Percentiles rank a stretch among this genome's conserved stretches.
These are phyloP conservation scores for Castanea crenata DNA, from an alignment of 306 rosid genomes.

Conservation along the genomic window DNA sequence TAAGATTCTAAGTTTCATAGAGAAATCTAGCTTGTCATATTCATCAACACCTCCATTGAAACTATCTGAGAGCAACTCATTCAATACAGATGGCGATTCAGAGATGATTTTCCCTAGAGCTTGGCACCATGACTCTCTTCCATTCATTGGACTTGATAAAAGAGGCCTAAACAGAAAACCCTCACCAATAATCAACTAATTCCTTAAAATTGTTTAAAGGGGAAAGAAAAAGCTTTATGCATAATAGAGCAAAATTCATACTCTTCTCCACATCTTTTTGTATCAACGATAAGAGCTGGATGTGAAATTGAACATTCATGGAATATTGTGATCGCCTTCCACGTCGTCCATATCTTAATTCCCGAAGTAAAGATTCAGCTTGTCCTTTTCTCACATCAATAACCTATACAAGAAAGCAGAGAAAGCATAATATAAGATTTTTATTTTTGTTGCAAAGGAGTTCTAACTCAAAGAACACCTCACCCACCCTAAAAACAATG, in stretches of 20 bases:
- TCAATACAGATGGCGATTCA: constrained; percentile 25
- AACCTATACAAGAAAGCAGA: constrained; percentile 13
- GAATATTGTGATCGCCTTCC: constrained; percentile 42
- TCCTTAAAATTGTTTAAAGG: neutral
- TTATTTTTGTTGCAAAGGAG: too few species aligned
- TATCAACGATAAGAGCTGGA: constrained; percentile 39
- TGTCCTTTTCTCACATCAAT: constrained; percentile 33
- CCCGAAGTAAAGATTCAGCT: constrained; percentile 40
- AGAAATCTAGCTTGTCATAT: constrained; percentile 39
- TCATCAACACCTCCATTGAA: constrained; percentile 25
- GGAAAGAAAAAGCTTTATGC: neutral
- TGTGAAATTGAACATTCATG: constrained; percentile 34
- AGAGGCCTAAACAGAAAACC: constrained; percentile 23
- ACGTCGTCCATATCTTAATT: constrained; percentile 37
- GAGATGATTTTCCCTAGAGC: constrained; percentile 38
- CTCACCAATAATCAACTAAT: neutral
- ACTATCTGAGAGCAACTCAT: constrained; percentile 29
- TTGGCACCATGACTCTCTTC: constrained; percentile 37
- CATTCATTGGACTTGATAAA: constrained; percentile 15
- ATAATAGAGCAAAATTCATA: constrained; percentile 14
- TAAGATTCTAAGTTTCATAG: constrained; percentile 40
- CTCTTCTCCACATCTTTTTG: constrained; percentile 44
- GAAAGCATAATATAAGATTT: neutral
- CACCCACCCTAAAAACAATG: too few species aligned
- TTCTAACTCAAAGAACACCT: too few species aligned